phyloP scores from a whole-genome alignment of 371 early-diverging fungal species.

The Haplosporangium sp. region DNA sequence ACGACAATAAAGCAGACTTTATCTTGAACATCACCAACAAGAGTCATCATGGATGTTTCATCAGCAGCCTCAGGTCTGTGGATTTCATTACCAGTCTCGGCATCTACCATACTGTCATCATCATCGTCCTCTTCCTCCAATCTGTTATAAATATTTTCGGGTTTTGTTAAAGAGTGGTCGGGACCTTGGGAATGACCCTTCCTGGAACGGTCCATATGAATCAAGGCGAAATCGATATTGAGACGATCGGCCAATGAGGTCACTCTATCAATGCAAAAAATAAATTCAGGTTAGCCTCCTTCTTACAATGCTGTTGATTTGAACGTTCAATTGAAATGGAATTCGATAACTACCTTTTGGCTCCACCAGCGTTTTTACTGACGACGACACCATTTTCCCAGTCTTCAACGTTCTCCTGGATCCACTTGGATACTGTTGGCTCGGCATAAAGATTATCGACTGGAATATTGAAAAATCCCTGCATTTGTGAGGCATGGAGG shows the following conservation, averaged over 20 bases:
- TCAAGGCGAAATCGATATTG: conserved; percentile 94
- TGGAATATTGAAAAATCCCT: conserved; percentile 96
- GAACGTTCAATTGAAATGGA: neutral
- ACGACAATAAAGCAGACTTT: conserved; percentile 91
- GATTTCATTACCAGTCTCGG: conserved; percentile 45
- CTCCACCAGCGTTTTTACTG: conserved; percentile 97
- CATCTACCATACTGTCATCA: conserved; percentile 60
- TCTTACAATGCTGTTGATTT: neutral
- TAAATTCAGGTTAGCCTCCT: neutral
- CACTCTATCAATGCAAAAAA: conserved; percentile 67
- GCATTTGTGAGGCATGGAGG: conserved; percentile 93
- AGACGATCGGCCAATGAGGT: conserved; percentile 96
- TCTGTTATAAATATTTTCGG: conserved; percentile 56
- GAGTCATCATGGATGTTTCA: conserved; percentile 65
- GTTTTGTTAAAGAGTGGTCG: conserved; percentile 62
- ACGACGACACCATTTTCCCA: conserved; percentile 89
- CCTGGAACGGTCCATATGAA: conserved; percentile 88
- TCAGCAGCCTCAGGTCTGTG: conserved; percentile 37
- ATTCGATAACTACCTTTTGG: conserved; percentile 79
- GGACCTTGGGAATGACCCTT: conserved; percentile 67
- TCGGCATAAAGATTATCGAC: conserved; percentile 97
- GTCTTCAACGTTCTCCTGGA: conserved; percentile 82
- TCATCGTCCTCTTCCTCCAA: conserved; percentile 60
- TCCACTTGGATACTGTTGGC: conserved; percentile 92
- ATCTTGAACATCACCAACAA: conserved; percentile 94